Conservation (phyloP, 2,329 filamentous ascomycete species). For the Calonectria pauciramosa region DNA sequence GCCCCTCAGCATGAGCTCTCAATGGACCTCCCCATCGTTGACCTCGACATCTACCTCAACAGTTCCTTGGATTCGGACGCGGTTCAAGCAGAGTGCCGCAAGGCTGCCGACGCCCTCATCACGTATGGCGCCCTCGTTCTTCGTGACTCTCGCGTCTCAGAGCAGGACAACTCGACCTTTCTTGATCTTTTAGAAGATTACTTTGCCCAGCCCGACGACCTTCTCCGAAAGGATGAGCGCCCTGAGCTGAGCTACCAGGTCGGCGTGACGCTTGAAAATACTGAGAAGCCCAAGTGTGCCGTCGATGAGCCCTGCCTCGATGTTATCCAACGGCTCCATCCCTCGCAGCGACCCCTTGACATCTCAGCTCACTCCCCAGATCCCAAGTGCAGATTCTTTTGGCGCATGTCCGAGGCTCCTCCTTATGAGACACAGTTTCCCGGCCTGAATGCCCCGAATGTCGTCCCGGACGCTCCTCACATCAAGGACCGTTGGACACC, state of each 20-base stretch:
- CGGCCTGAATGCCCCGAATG: conserved; percentile 67
- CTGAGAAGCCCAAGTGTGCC: conserved; percentile 74
- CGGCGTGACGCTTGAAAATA: conserved; percentile 73
- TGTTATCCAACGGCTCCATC: conserved; percentile 67
- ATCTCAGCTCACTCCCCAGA: conserved; percentile 69
- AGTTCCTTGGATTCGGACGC: conserved; percentile 57
- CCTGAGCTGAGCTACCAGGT: conserved; percentile 72
- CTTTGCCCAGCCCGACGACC: conserved; percentile 68
- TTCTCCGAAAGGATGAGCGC: conserved; percentile 65
- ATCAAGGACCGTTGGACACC: conserved; percentile 66
- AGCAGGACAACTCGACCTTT: conserved; percentile 68
- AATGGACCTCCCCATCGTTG: conserved; percentile 72
- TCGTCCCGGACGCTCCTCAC: conserved; percentile 63
- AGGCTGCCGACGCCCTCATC: conserved; percentile 69
- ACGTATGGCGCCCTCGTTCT: conserved; percentile 72
- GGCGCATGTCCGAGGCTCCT: conserved; percentile 68
- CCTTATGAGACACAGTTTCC: conserved; percentile 70
- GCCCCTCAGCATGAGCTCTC: conserved; percentile 44
- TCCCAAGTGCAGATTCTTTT: conserved; percentile 75
- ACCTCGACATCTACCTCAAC: conserved; percentile 70
- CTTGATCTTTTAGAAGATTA: conserved; percentile 76
- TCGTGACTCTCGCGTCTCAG: conserved; percentile 71
- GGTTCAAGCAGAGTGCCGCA: conserved; percentile 65
- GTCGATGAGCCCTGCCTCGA: conserved; percentile 72
- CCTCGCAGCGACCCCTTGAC: conserved; percentile 69